Evolutionary conservation across 164 flowering plant species (phyloP), one percentile per base, ranked within the genome.

Genomic region (Berberis thunbergii): DNA sequence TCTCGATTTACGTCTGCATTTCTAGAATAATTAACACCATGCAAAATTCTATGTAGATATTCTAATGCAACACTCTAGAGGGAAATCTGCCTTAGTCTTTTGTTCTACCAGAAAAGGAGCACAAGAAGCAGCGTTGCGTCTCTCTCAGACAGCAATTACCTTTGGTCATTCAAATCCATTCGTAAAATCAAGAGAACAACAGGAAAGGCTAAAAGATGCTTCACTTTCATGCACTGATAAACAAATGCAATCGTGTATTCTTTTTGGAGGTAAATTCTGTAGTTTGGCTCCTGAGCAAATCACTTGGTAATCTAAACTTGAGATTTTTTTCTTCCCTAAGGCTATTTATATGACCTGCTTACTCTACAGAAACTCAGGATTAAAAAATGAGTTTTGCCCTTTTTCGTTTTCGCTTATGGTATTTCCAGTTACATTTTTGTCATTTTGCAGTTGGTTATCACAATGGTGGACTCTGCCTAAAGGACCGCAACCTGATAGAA

Each of bases 101-200:
- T 93, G 98, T 74, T 88, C 97, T 49, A 93, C 97, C 39, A 84
- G 96, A 83, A 90, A 88, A 80, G 98, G 98, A 61, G 96, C 98
- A 53, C 96, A 90, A 76, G 97, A 88, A 78, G 97, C 92, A 56
- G 97, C 98, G 60, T 87, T 84, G 52, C 67, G 73, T 42, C 81
- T 93, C 60, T 73, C 87, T 67, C 95, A 86, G 73, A 73, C 72
- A 57, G 89, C 82, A 59, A 84, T 90, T 87, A 76, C 79, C 54
- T 81, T 77, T 77, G 98, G 97, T 54, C 73, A 85, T 67, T 88
- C 97, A 63, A 88, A 86, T 74, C 98, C 98, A 65, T 93, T 90
- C 68, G 80, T 93, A 63, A 93, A 81, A 75, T 75, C 66, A 75
- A 80, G 58, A 63, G 95, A 90, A 61, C 97, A 91, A 64, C 90